phyloP scores from a whole-genome alignment of 2,329 filamentous ascomycete species.

The Plenodomus biglobosus region DNA sequence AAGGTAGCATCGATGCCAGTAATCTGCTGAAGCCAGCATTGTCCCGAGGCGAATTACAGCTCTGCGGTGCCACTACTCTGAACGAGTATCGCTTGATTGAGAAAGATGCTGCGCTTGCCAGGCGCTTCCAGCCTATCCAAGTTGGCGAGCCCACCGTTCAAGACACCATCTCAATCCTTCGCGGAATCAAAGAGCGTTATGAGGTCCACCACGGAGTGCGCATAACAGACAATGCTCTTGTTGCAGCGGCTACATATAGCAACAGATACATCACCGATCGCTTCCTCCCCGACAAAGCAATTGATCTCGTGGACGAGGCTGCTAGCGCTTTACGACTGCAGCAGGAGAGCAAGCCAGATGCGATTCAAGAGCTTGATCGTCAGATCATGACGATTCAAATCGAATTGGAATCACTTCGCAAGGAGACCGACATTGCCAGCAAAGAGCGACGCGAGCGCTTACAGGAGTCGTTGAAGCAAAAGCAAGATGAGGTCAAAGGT shows the following conservation, averaged over 20 bases:
- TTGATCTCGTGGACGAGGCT: constrained; percentile 94
- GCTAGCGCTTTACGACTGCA: constrained; percentile 87
- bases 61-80: constrained; percentile 90
- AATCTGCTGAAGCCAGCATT: constrained; percentile 92
- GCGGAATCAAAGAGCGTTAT: constrained; percentile 96
- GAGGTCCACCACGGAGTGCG: constrained; percentile 96
- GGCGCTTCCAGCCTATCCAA: constrained; percentile 90
- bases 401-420: constrained; percentile 88
- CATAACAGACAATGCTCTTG: constrained; percentile 88
- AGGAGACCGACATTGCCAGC: constrained; percentile 89
- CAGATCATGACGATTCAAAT: constrained; percentile 98
- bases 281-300: constrained; percentile 94
- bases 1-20: constrained; percentile 94
- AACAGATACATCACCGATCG: constrained; percentile 97
- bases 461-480: constrained; percentile 71
- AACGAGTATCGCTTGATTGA: constrained; percentile 92
- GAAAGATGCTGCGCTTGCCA: constrained; percentile 89
- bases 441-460: constrained; percentile 85
- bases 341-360: constrained; percentile 94
- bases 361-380: constrained; percentile 88
- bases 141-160: constrained; percentile 90
- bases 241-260: constrained; percentile 87
- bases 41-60: constrained; percentile 90
- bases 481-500: constrained; percentile 73
- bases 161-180: constrained; percentile 91